Evolutionary conservation across 169 alveolate species (phyloP).

Genomic region (Cytauxzoon felis): DNA sequence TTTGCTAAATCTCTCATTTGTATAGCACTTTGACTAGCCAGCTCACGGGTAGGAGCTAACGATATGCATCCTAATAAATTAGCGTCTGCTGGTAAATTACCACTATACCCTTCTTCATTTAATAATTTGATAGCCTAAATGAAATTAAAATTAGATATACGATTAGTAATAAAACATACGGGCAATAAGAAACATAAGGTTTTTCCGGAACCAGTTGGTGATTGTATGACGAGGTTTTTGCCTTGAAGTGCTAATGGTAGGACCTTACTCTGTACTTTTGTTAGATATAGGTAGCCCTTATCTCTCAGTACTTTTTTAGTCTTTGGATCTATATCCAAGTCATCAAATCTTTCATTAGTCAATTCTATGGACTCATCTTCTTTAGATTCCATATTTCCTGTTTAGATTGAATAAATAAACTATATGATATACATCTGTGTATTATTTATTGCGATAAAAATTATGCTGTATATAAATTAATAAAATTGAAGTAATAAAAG

Average conservation of each 20-base stretch:
- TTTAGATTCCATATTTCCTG: constrained; percentile 7
- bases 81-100: constrained; percentile 55
- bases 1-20: constrained; percentile 67
- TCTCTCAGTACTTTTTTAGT: constrained; percentile 71
- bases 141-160: not conserved
- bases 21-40: constrained; percentile 74
- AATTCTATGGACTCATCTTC: constrained; percentile 63
- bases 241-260: constrained; percentile 88
- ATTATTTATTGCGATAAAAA: no score
- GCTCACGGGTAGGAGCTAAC: constrained; percentile 72
- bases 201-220: constrained; percentile 91
- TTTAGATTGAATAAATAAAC: not conserved
- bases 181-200: constrained; percentile 88
- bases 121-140: constrained; percentile 42
- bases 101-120: constrained; percentile 57
- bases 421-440: not conserved
- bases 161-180: constrained; percentile 15
- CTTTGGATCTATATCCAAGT: constrained; percentile 36
- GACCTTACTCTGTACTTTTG: constrained; percentile 82
- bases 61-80: constrained; percentile 70
- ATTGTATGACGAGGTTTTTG: constrained; percentile 79
- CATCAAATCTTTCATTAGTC: constrained; percentile 52
- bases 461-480: no score
- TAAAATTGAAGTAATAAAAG: no score
- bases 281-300: constrained; percentile 74